Conservation (phyloP, 164 flowering plant species). For the Macadamia integrifolia region DNA sequence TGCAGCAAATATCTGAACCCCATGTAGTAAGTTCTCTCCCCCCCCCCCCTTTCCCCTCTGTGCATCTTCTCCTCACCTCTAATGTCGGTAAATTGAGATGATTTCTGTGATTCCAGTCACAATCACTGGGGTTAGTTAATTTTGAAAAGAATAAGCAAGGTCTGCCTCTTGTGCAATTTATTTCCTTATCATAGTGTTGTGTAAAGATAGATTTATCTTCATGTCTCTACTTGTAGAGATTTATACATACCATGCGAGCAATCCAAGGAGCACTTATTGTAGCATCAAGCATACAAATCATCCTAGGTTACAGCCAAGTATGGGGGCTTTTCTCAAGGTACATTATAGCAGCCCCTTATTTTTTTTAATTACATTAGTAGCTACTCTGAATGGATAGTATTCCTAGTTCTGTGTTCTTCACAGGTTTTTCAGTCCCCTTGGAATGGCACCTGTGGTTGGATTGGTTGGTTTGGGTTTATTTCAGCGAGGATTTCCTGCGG, state of each 20-base stretch:
- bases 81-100: too few relatives aligned
- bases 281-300: constrained; percentile 81
- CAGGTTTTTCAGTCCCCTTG: constrained; percentile 98
- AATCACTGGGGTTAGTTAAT: not conserved
- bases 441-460: constrained; percentile 98
- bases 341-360: not conserved
- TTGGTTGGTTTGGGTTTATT: constrained; percentile 88
- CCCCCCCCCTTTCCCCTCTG: too few relatives aligned
- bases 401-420: constrained; percentile 7
- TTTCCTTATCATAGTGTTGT: not conserved
- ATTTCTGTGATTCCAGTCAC: not conserved
- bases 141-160: not conserved
- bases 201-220: not conserved
- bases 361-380: not conserved
- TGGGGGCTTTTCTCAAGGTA: constrained; percentile 98
- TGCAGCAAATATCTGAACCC: constrained; percentile 52
- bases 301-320: constrained; percentile 87
- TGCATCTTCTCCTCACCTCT: too few relatives aligned
- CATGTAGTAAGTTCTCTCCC: constrained; percentile 60
- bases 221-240: constrained; percentile 58
- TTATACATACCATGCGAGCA: constrained; percentile 88
- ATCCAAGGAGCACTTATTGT: constrained; percentile 94
- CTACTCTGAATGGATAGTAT: not conserved
- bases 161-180: not conserved
- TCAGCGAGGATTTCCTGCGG: constrained; percentile 84